These are phyloP conservation scores for Boletellus ananiceps DNA, from an alignment of 768 basidiomycete species.

Conservation along the genomic window DNA sequence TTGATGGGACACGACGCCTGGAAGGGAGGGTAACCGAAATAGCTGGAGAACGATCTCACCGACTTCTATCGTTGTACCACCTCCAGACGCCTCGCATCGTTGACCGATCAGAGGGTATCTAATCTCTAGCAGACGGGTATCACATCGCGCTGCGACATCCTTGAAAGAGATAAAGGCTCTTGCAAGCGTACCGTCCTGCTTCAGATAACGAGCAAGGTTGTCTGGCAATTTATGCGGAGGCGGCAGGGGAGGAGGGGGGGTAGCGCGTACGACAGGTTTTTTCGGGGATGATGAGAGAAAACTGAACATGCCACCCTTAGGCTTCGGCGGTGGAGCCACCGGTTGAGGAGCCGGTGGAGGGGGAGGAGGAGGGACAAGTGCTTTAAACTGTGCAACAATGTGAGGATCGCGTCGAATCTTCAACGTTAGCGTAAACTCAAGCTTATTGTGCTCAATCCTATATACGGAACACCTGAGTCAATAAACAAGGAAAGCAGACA, in stretches of 20 bases:
- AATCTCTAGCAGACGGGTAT: conserved; percentile 80
- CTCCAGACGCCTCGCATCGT: conserved; percentile 47
- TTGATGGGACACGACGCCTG: conserved; percentile 71
- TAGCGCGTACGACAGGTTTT: conserved; percentile 53
- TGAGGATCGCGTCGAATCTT: conserved; percentile 86
- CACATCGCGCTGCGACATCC: conserved; percentile 77
- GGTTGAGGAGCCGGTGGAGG: conserved; percentile 41
- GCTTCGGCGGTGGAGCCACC: conserved; percentile 47
- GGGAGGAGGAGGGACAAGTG: conserved; percentile 50
- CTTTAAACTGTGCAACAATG: conserved; percentile 72
- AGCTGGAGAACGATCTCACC: conserved; percentile 89
- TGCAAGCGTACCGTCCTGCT: conserved; percentile 82
- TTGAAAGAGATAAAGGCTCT: conserved; percentile 87
- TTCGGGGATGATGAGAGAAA: conserved; percentile 73
- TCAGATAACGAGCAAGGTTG: conserved; percentile 78
- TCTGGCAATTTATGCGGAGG: conserved; percentile 51
- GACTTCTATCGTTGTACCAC: conserved; percentile 63
- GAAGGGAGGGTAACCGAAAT: conserved; percentile 84
- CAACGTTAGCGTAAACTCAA: conserved; percentile 89
- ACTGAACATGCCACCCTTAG: conserved; percentile 62
- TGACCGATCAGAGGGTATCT: conserved; percentile 79
- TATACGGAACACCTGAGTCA: background rate
- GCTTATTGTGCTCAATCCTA: conserved; percentile 89
- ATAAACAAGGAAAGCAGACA: background rate
- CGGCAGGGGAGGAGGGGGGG: conserved; percentile 23